These are phyloP conservation scores for Aureobasidium zeae DNA, from an alignment of 2,329 filamentous ascomycete genomes.

Conservation along the genomic window DNA sequence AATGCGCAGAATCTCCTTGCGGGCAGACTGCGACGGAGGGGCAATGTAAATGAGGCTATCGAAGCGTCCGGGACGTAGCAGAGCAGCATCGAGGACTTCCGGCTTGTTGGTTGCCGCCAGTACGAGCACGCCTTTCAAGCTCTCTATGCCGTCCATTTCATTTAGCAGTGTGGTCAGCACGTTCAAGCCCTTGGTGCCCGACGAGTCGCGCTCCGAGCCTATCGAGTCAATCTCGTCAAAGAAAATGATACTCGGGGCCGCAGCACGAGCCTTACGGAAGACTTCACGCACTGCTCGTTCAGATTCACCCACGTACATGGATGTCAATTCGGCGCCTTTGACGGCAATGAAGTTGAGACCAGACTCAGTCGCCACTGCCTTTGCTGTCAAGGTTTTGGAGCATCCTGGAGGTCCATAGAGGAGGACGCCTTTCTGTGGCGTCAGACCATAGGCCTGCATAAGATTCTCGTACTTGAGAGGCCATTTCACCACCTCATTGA, in stretches of 20 bases:
- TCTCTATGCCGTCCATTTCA: conserved; percentile 92
- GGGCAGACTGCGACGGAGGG: conserved; percentile 62
- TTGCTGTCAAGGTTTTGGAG: conserved; percentile 86
- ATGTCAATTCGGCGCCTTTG: conserved; percentile 85
- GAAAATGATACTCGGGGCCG: conserved; percentile 86
- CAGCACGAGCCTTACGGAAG: conserved; percentile 76
- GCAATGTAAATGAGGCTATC: conserved; percentile 80
- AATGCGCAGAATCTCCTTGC: conserved; percentile 66
- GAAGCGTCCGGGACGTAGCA: conserved; percentile 78
- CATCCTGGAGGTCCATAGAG: conserved; percentile 90
- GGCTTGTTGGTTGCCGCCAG: conserved; percentile 89
- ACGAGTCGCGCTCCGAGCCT: conserved; percentile 45
- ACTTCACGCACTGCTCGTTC: conserved; percentile 78
- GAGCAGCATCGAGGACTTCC: conserved; percentile 72
- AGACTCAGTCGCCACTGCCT: conserved; percentile 82
- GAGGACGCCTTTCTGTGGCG: conserved; percentile 70
- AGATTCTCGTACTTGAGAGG: conserved; percentile 47
- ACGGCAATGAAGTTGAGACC: conserved; percentile 90
- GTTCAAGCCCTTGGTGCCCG: conserved; percentile 54
- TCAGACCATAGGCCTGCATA: conserved; percentile 43
- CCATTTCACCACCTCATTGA: conserved; percentile 50
- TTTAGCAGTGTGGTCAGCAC: conserved; percentile 83
- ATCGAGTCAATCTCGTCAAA: conserved; percentile 96
- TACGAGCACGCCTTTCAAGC: conserved; percentile 71
- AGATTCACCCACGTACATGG: conserved; percentile 95